These are phyloP conservation scores for Tolypocladium ovalisporum DNA, from an alignment of 2,329 filamentous ascomycete species.

Conservation along the genomic window DNA sequence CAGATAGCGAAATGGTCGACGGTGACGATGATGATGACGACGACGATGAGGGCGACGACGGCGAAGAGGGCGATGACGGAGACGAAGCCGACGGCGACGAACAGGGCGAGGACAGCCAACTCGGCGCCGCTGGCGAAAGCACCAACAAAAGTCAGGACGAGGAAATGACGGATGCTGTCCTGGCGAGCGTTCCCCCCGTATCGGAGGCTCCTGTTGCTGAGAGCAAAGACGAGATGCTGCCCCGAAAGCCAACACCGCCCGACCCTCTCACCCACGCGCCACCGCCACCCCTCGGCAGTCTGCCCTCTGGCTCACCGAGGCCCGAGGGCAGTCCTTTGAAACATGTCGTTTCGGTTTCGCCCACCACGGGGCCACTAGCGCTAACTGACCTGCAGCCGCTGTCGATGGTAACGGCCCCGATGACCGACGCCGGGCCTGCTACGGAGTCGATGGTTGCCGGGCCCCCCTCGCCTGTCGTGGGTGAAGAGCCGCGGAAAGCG, in stretches of 20 bases:
- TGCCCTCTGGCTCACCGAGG: constrained; percentile 18
- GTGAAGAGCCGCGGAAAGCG: constrained; percentile 15
- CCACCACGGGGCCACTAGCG: constrained; percentile 25
- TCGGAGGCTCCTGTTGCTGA: constrained; percentile 11
- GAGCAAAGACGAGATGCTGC: constrained; percentile 15
- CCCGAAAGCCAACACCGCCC: constrained; percentile 12
- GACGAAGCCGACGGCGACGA: constrained; percentile 37
- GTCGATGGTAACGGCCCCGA: background rate
- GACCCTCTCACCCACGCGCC: constrained; percentile 21
- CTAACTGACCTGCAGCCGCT: constrained; percentile 4
- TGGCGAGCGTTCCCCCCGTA: constrained; percentile 13
- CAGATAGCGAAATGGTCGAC: constrained; percentile 44
- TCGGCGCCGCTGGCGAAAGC: constrained; percentile 3
- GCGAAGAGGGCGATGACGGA: constrained; percentile 35
- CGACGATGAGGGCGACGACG: constrained; percentile 36
- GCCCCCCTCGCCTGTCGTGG: constrained; percentile 19
- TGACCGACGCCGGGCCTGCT: constrained; percentile 3
- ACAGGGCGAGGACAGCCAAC: constrained; percentile 31
- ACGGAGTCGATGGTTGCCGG: constrained; percentile 16
- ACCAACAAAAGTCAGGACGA: constrained; percentile 21
- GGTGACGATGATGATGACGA: constrained; percentile 33
- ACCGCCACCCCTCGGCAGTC: constrained; percentile 15
- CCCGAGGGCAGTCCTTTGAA: constrained; percentile 42
- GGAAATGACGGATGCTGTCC: constrained; percentile 25
- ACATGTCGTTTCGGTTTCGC: constrained; percentile 37